Conservation (phyloP, 2,329 filamentous ascomycete genomes). For the Aspergillus texensis region DNA sequence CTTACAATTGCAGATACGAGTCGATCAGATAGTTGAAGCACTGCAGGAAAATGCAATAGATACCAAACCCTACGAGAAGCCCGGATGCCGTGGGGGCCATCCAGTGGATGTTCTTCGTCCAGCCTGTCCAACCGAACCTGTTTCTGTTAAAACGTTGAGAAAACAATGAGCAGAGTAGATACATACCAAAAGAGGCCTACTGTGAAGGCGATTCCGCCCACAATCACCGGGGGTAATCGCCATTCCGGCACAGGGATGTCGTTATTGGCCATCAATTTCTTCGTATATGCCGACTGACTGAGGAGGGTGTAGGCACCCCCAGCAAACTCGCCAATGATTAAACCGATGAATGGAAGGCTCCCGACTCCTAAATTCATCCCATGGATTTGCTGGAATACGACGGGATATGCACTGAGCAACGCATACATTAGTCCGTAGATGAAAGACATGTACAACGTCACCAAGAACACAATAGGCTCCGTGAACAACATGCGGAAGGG, state of each 20-base stretch:
- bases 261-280: slow-evolving; percentile 33
- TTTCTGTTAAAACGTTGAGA: background rate
- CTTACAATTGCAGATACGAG: slow-evolving; percentile 44
- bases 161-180: background rate
- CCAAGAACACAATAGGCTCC: slow-evolving; percentile 41
- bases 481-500: slow-evolving; percentile 44
- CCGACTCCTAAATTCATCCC: slow-evolving; percentile 32
- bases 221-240: slow-evolving; percentile 34
- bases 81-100: slow-evolving; percentile 39
- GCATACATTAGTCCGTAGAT: slow-evolving; percentile 36
- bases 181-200: slow-evolving; percentile 39
- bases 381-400: slow-evolving; percentile 30
- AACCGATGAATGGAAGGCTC: slow-evolving; percentile 30
- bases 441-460: slow-evolving; percentile 35
- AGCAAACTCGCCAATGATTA: slow-evolving; percentile 35
- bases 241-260: slow-evolving; percentile 36
- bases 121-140: slow-evolving; percentile 39
- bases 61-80: slow-evolving; percentile 35
- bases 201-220: slow-evolving; percentile 37
- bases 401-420: slow-evolving; percentile 31
- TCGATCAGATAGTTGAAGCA: slow-evolving; percentile 44
- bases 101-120: slow-evolving; percentile 36
- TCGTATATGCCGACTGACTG: slow-evolving; percentile 29
- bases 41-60: slow-evolving; percentile 37
- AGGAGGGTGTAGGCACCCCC: slow-evolving; percentile 31